A percentile compares a stretch with the other conserved stretches of the same genome.
phyloP scores from a whole-genome alignment of 495 filamentous ascomycete species.

The Podospora pseudocomata region DNA sequence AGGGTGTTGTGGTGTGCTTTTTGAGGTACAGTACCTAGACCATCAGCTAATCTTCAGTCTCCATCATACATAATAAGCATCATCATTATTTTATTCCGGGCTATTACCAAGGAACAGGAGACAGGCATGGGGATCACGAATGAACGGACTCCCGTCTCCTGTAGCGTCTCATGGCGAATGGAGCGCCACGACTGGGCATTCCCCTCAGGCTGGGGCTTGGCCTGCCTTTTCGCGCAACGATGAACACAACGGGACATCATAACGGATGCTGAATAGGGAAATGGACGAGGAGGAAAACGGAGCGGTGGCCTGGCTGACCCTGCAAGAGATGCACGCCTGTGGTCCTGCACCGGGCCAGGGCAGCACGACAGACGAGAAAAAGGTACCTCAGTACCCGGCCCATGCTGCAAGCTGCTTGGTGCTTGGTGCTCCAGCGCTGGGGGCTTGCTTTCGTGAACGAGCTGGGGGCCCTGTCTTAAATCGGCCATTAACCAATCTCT shows the following conservation, averaged over 20 bases:
- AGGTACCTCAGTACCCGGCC: constrained; percentile 28
- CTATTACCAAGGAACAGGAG: background rate
- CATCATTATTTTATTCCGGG: too few relatives aligned
- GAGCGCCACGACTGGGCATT: constrained; percentile 21
- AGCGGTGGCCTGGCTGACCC: constrained; percentile 25
- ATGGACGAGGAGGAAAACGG: constrained; percentile 11
- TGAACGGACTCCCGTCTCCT: constrained; percentile 5
- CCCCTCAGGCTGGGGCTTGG: constrained; percentile 2
- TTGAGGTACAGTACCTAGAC: background rate
- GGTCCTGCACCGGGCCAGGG: constrained; percentile 29
- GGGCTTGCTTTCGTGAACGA: constrained; percentile 16
- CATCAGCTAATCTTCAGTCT: background rate
- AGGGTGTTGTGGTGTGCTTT: background rate
- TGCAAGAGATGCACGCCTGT: constrained; percentile 15
- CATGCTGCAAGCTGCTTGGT: constrained; percentile 35
- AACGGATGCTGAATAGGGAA: constrained; percentile 2
- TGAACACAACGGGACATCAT: constrained; percentile 7
- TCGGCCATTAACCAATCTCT: constrained; percentile 48
- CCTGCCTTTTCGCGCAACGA: constrained; percentile 28
- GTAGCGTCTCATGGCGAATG: constrained; percentile 19
- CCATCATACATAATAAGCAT: constrained; percentile 21
- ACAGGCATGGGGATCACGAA: background rate
- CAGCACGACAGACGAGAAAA: background rate
- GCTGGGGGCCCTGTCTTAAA: constrained; percentile 49
- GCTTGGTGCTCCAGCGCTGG: constrained; percentile 11